Evolutionary conservation across 164 flowering plant species (phyloP).

Genomic region (Dillenia suffruticosa): DNA sequence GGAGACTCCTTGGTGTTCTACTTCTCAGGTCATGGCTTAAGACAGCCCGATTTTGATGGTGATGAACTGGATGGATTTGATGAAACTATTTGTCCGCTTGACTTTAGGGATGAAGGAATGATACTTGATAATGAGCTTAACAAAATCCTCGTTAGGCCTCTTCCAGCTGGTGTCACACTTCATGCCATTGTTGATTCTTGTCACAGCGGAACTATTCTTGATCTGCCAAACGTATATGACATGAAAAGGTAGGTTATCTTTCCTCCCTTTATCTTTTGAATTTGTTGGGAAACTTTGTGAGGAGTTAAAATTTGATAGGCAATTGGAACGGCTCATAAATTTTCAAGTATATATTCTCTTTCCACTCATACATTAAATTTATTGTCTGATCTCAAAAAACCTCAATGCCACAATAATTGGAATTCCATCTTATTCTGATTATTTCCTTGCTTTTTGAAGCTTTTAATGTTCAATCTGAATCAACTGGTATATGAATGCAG

Average conservation of each 20-base stretch:
- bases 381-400: no score
- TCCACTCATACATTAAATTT: no score
- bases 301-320: no score
- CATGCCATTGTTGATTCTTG: slow-evolving; percentile 26
- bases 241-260: slow-evolving; percentile 6
- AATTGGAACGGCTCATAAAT: no score
- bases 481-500: no score
- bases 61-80: slow-evolving; percentile 24
- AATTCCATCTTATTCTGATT: no score
- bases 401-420: no score
- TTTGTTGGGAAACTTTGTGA: no score
- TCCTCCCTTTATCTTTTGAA: no score
- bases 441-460: no score
- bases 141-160: slow-evolving; percentile 17
- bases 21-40: slow-evolving; percentile 25
- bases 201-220: slow-evolving; percentile 26
- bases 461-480: no score
- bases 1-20: slow-evolving; percentile 26
- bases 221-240: slow-evolving; percentile 17
- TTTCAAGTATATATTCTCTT: no score
- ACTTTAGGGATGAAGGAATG: slow-evolving; percentile 9
- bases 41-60: neutral
- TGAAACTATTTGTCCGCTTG: slow-evolving; percentile 20
- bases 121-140: slow-evolving; percentile 23
- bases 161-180: slow-evolving; percentile 18